Base-by-base conservation (phyloP, 257 asterid species). In the Catharanthus roseus region DNA sequence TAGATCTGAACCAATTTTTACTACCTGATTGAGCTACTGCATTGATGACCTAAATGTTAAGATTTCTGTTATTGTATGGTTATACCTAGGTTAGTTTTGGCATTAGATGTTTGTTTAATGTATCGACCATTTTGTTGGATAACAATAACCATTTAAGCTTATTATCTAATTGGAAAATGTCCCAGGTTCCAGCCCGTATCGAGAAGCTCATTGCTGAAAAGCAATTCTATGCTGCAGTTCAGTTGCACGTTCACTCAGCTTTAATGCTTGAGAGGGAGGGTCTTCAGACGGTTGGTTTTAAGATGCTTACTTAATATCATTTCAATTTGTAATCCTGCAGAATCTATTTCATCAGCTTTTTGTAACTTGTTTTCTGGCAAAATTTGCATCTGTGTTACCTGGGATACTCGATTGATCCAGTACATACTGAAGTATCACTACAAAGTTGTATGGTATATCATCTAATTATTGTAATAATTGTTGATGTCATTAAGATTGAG, bases 201-300 rank as follows among this genome's bases (percentile, higher is more conserved):
- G 99, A 95, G 80, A 91, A 95, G 89, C 93, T 91, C 73, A 85
- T 88, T 67, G 85, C 95, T 65, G 98, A 89, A 72, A 92, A 92
- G 77, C 92, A 91, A 84, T 91, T 95, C 82, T 95, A 95, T 77
- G 97, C 99, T 68, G 98, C 99, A 29, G 98, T 88, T 54, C 99
- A 95, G 60, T 75, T 91, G 75, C 96, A 95, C 74, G 96, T 86
- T 81, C 99, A 87, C 75, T 91, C 99, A 66, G 74, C 86, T 73
- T 75, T 91, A 81, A 95, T 95, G 99, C 97, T 91, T 70, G 98
- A 89, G 82, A 84, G 98, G 77, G 97, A 95, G 78, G 99, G 99
- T 77, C 95, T 95, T 78, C 99, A 91, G 77, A 89, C 92, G 86
- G 99, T 92, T 79, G 71, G 98, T 86, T 63, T 44, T 50, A 57